Evolutionary conservation across 2,329 filamentous ascomycete species (phyloP).

Genomic region (Stagonosporopsis rhizophila): DNA sequence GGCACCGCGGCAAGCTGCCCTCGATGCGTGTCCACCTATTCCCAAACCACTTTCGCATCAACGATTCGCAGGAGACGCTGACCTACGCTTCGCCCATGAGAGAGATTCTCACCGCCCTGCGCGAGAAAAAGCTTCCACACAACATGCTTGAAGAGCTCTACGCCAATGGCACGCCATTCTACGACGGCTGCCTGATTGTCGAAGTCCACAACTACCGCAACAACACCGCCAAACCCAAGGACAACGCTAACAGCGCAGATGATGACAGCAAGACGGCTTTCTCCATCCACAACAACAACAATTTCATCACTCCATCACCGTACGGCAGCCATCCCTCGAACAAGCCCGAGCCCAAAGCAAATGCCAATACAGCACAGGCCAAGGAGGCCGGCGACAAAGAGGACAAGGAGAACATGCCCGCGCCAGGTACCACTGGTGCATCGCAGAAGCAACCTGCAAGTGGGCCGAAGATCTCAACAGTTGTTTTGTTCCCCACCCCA

Average conservation of each 20-base stretch:
- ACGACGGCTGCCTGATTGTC: conserved; percentile 91
- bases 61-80: conserved; percentile 92
- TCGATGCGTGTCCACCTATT: conserved; percentile 89
- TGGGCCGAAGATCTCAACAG: conserved; percentile 69
- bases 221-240: conserved; percentile 64
- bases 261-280: conserved; percentile 71
- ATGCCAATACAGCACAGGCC: conserved; percentile 28
- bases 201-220: conserved; percentile 90
- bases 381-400: conserved; percentile 38
- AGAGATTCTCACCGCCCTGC: conserved; percentile 78
- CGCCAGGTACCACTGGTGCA: conserved; percentile 55
- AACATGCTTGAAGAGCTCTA: conserved; percentile 84
- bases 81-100: conserved; percentile 92
- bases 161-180: conserved; percentile 77
- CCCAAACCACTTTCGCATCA: conserved; percentile 79
- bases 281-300: conserved; percentile 92
- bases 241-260: conserved; percentile 56
- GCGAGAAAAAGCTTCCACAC: conserved; percentile 80
- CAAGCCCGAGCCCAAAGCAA: conserved; percentile 36
- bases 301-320: conserved; percentile 87
- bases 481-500: conserved; percentile 84
- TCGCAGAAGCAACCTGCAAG: conserved; percentile 54
- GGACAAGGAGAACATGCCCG: conserved; percentile 66
- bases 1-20: conserved; percentile 74
- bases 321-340: conserved; percentile 72